Evolutionary conservation across 23 red algal species (phyloP).

Genomic region (Pyropia yezoensis): DNA sequence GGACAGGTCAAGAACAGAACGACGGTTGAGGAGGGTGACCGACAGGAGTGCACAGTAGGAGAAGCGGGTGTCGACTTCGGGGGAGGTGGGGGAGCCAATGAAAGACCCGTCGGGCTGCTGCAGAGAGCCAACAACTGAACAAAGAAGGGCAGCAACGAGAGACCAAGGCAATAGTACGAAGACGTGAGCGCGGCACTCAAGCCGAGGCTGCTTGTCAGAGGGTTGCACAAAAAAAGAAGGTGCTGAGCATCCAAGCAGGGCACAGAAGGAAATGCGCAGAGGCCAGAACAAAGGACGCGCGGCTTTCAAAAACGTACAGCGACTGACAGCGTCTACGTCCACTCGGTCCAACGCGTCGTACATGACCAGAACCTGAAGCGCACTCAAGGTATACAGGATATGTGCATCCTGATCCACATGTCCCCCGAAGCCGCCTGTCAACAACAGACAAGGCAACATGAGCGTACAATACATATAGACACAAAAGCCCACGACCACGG

Average conservation of each 20-base stretch:
- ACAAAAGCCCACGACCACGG: no score
- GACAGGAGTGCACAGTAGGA: slow-evolving; percentile 66
- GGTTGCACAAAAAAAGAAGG: no score
- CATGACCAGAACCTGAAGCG: slow-evolving; percentile 71
- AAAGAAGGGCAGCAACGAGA: no score
- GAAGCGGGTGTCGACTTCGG: slow-evolving; percentile 91
- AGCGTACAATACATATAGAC: no score
- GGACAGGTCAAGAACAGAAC: slow-evolving; percentile 27
- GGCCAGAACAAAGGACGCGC: no score
- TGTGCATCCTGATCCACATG: slow-evolving; percentile 82
- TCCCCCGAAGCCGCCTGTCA: slow-evolving; percentile 65
- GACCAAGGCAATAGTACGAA: no score
- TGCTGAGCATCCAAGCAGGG: no score
- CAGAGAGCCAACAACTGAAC: slow-evolving; percentile 28
- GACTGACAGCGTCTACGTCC: slow-evolving; percentile 20
- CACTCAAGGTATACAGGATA: slow-evolving; percentile 82
- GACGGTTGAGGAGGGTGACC: slow-evolving; percentile 25
- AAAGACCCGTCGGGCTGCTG: slow-evolving; percentile 85
- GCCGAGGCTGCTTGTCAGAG: no score
- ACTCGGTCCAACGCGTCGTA: slow-evolving; percentile 38
- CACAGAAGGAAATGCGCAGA: no score
- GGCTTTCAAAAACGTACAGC: no score
- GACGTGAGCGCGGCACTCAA: no score
- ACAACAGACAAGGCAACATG: not conserved
- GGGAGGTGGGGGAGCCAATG: slow-evolving; percentile 67